Conservation (phyloP, 2,329 filamentous ascomycete species). For the Coniochaeta sp. region DNA sequence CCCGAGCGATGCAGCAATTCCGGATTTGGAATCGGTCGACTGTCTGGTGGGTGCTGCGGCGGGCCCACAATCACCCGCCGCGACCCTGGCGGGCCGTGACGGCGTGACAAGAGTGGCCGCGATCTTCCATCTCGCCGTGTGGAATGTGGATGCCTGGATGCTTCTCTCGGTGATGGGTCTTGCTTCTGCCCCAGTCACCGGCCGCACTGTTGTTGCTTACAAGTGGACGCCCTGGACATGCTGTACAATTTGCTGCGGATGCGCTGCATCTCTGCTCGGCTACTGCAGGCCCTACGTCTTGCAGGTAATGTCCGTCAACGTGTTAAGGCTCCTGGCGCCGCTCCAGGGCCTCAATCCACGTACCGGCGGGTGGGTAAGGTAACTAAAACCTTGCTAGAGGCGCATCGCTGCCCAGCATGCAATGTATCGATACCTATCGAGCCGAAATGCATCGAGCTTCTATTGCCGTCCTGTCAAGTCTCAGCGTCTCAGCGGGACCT, state of each 20-base stretch:
- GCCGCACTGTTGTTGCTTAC: not conserved
- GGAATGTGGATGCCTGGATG: too few relatives aligned
- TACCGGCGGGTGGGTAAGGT: slow-evolving; percentile 6
- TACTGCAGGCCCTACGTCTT: slow-evolving; percentile 5
- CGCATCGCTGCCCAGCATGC: slow-evolving; percentile 23
- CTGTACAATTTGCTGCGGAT: not conserved
- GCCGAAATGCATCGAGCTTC: slow-evolving; percentile 1
- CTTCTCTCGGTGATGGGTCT: too few relatives aligned
- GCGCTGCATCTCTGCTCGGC: not conserved
- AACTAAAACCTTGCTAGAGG: slow-evolving; percentile 11
- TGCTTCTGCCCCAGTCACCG: not conserved
- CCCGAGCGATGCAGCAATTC: not conserved
- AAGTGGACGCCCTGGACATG: not conserved
- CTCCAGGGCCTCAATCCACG: not conserved
- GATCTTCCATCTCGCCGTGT: too few relatives aligned
- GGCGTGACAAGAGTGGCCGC: not conserved
- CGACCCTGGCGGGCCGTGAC: not conserved
- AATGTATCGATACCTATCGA: slow-evolving; percentile 14
- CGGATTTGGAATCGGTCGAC: not conserved
- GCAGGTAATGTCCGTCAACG: slow-evolving; percentile 6
- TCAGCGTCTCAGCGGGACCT: not conserved
- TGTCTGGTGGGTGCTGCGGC: not conserved
- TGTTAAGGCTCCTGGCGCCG: slow-evolving; percentile 5
- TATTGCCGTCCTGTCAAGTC: slow-evolving; percentile 1
- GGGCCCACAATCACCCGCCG: not conserved